phyloP scores from a whole-genome alignment of 441 rosid genomes.

The Gossypium aridum region DNA sequence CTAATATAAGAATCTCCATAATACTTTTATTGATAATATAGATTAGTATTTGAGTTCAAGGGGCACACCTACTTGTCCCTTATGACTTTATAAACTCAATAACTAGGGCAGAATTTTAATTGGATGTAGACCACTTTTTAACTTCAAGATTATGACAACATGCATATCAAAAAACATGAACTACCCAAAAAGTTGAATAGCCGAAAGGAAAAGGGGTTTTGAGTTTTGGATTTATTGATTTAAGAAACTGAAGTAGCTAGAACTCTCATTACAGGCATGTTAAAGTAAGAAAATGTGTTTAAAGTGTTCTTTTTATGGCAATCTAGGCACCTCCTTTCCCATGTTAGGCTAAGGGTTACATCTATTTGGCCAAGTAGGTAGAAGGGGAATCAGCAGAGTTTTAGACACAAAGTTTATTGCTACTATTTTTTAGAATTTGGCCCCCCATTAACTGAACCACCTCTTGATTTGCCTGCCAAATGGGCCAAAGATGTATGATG shows the following conservation, averaged over 20 bases:
- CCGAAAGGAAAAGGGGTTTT: neutral
- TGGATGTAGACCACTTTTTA: neutral
- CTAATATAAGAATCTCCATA: no score
- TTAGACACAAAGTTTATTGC: neutral
- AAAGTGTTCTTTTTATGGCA: neutral
- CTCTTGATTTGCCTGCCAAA: neutral
- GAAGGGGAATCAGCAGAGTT: neutral
- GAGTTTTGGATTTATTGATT: neutral
- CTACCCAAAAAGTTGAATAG: neutral
- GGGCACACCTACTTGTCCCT: neutral
- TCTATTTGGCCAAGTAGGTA: neutral
- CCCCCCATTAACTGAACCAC: no score
- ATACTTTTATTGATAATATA: no score
- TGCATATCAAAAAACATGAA: neutral
- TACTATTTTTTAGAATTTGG: neutral
- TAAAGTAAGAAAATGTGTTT: neutral
- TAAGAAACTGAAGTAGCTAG: neutral
- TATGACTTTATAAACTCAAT: neutral
- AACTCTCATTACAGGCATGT: neutral
- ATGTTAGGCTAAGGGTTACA: neutral
- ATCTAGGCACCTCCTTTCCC: neutral
- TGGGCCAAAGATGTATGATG: conserved; percentile 13
- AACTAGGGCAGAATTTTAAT: neutral
- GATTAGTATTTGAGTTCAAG: neutral
- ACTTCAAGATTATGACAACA: neutral